phyloP scores from a whole-genome alignment of 2,329 filamentous ascomycete species.

The Pseudocercospora macadamiae region DNA sequence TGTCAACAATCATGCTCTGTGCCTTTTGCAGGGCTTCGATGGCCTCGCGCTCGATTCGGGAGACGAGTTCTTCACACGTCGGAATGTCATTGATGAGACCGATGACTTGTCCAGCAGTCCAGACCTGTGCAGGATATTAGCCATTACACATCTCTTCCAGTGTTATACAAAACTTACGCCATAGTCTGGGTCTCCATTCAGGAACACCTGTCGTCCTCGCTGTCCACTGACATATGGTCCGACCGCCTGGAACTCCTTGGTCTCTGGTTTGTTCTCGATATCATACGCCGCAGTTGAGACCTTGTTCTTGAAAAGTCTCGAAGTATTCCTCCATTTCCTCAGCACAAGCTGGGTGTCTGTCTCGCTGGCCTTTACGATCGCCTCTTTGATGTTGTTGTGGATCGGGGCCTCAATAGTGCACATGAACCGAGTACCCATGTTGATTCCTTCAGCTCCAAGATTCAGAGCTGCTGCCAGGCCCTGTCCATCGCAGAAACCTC shows the following conservation, averaged over 20 bases:
- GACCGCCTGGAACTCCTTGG: constrained; percentile 87
- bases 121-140: constrained; percentile 64
- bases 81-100: constrained; percentile 57
- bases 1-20: constrained; percentile 43
- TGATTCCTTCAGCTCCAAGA: constrained; percentile 89
- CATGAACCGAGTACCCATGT: constrained; percentile 99
- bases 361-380: constrained; percentile 86
- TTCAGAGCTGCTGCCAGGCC: constrained; percentile 88
- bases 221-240: constrained; percentile 86
- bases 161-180: constrained; percentile 64
- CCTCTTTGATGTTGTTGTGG: constrained; percentile 89
- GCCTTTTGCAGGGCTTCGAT: constrained; percentile 45
- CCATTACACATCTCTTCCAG: constrained; percentile 11
- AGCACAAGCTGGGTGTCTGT: constrained; percentile 88
- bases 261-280: constrained; percentile 79
- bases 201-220: constrained; percentile 86
- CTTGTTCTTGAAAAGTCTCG: constrained; percentile 85
- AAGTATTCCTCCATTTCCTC: constrained; percentile 90
- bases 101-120: constrained; percentile 97
- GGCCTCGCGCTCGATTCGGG: constrained; percentile 51
- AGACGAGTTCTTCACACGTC: constrained; percentile 50
- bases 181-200: constrained; percentile 86
- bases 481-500: constrained; percentile 92
- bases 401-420: constrained; percentile 92
- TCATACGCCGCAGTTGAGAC: constrained; percentile 78